Evolutionary conservation across 805 yeast species (phyloP).

Genomic region (Candida boleticola): DNA sequence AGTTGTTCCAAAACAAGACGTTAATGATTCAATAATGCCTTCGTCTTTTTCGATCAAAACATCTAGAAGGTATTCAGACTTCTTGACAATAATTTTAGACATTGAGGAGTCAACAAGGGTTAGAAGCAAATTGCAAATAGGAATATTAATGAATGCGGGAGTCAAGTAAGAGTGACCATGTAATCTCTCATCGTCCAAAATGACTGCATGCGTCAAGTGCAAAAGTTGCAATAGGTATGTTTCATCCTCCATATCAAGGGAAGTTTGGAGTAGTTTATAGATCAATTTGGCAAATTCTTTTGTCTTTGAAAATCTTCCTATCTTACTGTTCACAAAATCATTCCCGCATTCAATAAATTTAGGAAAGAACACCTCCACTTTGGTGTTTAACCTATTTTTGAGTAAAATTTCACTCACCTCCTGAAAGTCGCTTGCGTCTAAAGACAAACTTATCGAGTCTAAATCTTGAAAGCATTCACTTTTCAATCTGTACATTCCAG

Average conservation of each 20-base stretch:
- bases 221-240: conserved; percentile 57
- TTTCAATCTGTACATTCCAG: conserved; percentile 68
- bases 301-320: conserved; percentile 54
- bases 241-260: conserved; percentile 51
- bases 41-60: conserved; percentile 48
- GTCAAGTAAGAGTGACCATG: conserved; percentile 41
- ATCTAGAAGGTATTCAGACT: conserved; percentile 59
- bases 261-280: conserved; percentile 53
- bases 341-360: conserved; percentile 27
- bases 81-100: conserved; percentile 46
- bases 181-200: conserved; percentile 47
- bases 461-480: conserved; percentile 50
- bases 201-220: conserved; percentile 66
- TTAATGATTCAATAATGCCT: conserved; percentile 48
- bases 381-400: conserved; percentile 25
- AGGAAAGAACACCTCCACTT: conserved; percentile 48
- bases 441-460: conserved; percentile 57
- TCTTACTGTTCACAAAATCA: conserved; percentile 30
- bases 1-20: conserved; percentile 56
- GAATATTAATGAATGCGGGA: conserved; percentile 50
- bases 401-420: conserved; percentile 48
- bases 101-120: conserved; percentile 49
- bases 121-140: conserved; percentile 55
- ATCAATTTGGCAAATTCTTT: conserved; percentile 53
- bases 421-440: conserved; percentile 50